phyloP scores from a whole-genome alignment of 305 asterid genomes.

The Fraxinus baroniana region DNA sequence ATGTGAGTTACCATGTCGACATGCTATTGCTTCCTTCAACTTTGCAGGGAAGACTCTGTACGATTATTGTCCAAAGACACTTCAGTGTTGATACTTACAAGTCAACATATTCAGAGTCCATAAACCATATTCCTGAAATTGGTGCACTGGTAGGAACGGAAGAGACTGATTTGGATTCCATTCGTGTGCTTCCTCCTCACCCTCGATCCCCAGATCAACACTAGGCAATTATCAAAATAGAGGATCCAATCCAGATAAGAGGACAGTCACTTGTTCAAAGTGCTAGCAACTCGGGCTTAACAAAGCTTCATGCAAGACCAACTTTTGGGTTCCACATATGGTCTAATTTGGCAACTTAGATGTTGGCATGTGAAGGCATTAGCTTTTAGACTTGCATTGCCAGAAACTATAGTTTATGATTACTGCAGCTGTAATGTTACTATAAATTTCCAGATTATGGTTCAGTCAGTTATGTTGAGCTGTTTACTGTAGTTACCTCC shows the following conservation, averaged over 20 bases:
- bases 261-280: slow-evolving; percentile 82
- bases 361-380: not conserved
- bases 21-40: slow-evolving; percentile 72
- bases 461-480: not conserved
- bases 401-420: not conserved
- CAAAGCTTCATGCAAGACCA: slow-evolving; percentile 80
- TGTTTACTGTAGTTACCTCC: not conserved
- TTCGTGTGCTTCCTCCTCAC: slow-evolving; percentile 68
- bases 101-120: slow-evolving; percentile 46
- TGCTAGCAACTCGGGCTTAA: slow-evolving; percentile 90
- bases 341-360: not conserved
- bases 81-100: slow-evolving; percentile 58
- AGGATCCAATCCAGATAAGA: slow-evolving; percentile 51
- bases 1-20: slow-evolving; percentile 69
- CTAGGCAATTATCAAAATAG: slow-evolving; percentile 45
- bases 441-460: not conserved
- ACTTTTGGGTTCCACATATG: not conserved
- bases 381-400: not conserved
- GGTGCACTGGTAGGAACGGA: slow-evolving; percentile 37
- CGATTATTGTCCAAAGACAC: slow-evolving; percentile 60
- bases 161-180: slow-evolving; percentile 38
- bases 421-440: not conserved
- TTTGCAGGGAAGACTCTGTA: slow-evolving; percentile 49
- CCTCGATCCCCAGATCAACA: slow-evolving; percentile 39
- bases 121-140: slow-evolving; percentile 48